phyloP scores from a whole-genome alignment of 495 filamentous ascomycete genomes.

The Venustampulla echinocandica region DNA sequence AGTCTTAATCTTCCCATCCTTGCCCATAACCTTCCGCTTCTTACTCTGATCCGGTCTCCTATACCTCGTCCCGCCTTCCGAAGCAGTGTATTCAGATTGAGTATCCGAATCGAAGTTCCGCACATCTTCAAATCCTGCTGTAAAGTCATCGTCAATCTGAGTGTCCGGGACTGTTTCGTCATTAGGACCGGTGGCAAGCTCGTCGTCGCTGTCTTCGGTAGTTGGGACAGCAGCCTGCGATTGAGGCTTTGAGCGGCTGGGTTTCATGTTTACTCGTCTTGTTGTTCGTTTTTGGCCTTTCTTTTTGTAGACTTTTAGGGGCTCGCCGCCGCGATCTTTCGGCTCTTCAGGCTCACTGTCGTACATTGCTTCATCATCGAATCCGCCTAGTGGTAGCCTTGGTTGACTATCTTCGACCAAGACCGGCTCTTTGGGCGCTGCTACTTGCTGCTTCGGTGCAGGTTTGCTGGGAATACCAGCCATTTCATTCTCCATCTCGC shows the following conservation, averaged over 20 bases:
- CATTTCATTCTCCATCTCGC: conserved; percentile 62
- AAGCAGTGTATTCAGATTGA: conserved; percentile 27
- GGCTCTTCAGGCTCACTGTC: conserved; percentile 37
- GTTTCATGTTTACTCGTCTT: conserved; percentile 62
- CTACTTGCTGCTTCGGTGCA: conserved; percentile 12
- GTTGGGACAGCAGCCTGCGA: background rate
- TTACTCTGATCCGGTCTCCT: conserved; percentile 26
- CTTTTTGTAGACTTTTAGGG: conserved; percentile 71
- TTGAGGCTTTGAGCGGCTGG: conserved; percentile 30
- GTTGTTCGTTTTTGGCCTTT: conserved; percentile 87
- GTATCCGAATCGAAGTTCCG: conserved; percentile 28
- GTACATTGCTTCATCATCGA: conserved; percentile 44
- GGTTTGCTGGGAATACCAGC: conserved; percentile 16
- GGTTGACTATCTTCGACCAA: conserved; percentile 57
- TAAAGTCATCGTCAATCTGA: conserved; percentile 26
- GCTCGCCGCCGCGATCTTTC: conserved; percentile 35
- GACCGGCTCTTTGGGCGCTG: conserved; percentile 23
- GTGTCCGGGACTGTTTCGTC: conserved; percentile 35
- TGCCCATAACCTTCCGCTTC: conserved; percentile 26
- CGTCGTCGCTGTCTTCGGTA: conserved; percentile 22
- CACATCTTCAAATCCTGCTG: conserved; percentile 24
- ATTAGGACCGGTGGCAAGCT: conserved; percentile 17
- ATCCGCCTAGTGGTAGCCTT: conserved; percentile 49
- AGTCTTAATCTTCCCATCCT: conserved; percentile 47
- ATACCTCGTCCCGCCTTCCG: conserved; percentile 21